Evolutionary conservation across 495 filamentous ascomycete species (phyloP).

Genomic region (Penicillium psychrofluorescens): DNA sequence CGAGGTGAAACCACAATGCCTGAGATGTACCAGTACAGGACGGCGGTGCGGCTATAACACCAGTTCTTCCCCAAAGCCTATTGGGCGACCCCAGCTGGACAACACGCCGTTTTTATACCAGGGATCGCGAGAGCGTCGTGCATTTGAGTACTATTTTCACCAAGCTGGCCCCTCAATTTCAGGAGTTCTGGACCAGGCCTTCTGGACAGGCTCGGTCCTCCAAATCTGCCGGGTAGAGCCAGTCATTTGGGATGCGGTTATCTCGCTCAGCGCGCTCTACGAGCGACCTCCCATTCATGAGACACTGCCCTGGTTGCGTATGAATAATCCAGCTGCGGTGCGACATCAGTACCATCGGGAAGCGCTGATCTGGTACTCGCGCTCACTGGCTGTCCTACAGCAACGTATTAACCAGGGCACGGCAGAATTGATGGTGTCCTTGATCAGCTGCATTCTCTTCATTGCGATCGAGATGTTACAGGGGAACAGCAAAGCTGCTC

Average conservation of each 20-base stretch:
- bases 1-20: conserved; percentile 12
- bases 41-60: conserved; percentile 8
- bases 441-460: conserved; percentile 45
- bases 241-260: conserved; percentile 16
- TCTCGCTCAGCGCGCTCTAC: conserved; percentile 14
- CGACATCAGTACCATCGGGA: conserved; percentile 7
- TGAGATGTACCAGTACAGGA: conserved; percentile 11
- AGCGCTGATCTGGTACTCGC: conserved; percentile 34
- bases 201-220: conserved; percentile 13
- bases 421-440: conserved; percentile 27
- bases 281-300: conserved; percentile 16
- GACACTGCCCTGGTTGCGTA: conserved; percentile 3
- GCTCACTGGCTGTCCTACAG: conserved; percentile 32
- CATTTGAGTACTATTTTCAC: conserved; percentile 16
- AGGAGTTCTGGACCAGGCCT: conserved; percentile 8
- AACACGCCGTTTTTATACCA: background rate
- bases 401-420: conserved; percentile 19
- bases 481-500: conserved; percentile 36
- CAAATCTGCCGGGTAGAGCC: conserved; percentile 16
- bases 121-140: conserved; percentile 6
- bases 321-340: conserved; percentile 10
- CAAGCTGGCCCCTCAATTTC: conserved; percentile 10
- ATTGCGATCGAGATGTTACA: conserved; percentile 47
- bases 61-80: background rate
- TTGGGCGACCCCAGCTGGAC: background rate